phyloP scores from a whole-genome alignment of 73 alveolate species.

The Blepharisma stoltei region DNA sequence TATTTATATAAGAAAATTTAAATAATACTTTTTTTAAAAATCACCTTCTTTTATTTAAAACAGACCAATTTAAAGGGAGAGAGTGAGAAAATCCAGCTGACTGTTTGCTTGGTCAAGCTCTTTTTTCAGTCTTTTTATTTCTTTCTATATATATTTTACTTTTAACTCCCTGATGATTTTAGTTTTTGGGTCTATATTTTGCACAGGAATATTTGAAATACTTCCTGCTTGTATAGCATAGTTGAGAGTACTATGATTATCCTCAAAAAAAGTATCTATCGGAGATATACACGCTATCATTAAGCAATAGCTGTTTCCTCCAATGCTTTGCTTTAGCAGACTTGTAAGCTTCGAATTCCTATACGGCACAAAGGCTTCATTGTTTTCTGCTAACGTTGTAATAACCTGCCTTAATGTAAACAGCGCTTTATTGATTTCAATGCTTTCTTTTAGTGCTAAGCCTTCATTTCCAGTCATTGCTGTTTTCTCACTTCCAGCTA shows the following conservation, averaged over 20 bases:
- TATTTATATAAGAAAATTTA: slow-evolving; percentile 1
- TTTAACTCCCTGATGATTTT: slow-evolving; percentile 62
- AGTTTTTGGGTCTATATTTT: slow-evolving; percentile 86
- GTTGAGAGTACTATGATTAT: slow-evolving; percentile 84
- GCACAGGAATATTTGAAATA: slow-evolving; percentile 84
- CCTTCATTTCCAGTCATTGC: slow-evolving; percentile 90
- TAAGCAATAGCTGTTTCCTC: slow-evolving; percentile 91
- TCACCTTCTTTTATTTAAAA: background rate
- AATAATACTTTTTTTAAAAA: background rate
- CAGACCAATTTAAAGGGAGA: background rate
- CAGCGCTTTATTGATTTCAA: slow-evolving; percentile 91
- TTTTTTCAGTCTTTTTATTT: slow-evolving; percentile 41
- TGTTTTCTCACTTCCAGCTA: slow-evolving; percentile 96
- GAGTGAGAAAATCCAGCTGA: slow-evolving; percentile 52
- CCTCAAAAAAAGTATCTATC: slow-evolving; percentile 77
- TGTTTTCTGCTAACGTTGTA: slow-evolving; percentile 81
- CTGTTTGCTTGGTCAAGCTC: slow-evolving; percentile 63
- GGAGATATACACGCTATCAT: slow-evolving; percentile 98
- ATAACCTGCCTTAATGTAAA: slow-evolving; percentile 93
- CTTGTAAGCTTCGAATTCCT: slow-evolving; percentile 95
- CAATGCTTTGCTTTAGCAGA: slow-evolving; percentile 85
- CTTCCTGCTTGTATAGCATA: slow-evolving; percentile 96
- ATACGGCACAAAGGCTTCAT: slow-evolving; percentile 76
- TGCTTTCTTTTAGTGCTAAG: slow-evolving; percentile 81
- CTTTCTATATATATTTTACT: background rate